phyloP scores from a whole-genome alignment of 768 basidiomycete species.

The Tulasnella sp. region DNA sequence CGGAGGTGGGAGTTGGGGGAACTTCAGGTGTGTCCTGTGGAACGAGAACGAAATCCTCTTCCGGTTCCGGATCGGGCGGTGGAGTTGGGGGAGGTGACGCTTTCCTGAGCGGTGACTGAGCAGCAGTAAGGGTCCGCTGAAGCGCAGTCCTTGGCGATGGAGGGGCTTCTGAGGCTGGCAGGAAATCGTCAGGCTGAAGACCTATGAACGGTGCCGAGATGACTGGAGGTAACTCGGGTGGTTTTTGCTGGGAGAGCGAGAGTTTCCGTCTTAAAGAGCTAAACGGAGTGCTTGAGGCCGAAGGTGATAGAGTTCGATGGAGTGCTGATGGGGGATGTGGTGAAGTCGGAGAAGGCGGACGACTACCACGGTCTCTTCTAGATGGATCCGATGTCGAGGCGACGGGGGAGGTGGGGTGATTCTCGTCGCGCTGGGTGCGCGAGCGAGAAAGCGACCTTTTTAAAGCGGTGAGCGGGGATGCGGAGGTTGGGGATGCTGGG shows the following conservation, averaged over 20 bases:
- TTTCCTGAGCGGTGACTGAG: background rate
- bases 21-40: background rate
- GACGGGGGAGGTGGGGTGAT: background rate
- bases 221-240: background rate
- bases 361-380: background rate
- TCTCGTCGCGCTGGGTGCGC: background rate
- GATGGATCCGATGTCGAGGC: background rate
- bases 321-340: background rate
- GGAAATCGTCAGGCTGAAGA: background rate
- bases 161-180: background rate
- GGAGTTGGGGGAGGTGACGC: background rate
- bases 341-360: background rate
- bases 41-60: background rate
- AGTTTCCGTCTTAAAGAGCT: background rate
- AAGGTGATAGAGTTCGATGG: background rate
- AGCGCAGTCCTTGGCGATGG: background rate
- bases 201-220: background rate
- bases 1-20: background rate
- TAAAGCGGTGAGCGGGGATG: background rate
- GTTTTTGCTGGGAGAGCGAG: background rate
- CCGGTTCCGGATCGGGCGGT: background rate
- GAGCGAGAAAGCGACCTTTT: background rate
- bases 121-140: background rate
- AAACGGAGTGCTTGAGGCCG: background rate
- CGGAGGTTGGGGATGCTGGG: background rate